A percentile compares a stretch with the other conserved stretches of the same genome.
Conservation (phyloP, 2,329 filamentous ascomycete species). For the Pseudocercospora crystallina region DNA sequence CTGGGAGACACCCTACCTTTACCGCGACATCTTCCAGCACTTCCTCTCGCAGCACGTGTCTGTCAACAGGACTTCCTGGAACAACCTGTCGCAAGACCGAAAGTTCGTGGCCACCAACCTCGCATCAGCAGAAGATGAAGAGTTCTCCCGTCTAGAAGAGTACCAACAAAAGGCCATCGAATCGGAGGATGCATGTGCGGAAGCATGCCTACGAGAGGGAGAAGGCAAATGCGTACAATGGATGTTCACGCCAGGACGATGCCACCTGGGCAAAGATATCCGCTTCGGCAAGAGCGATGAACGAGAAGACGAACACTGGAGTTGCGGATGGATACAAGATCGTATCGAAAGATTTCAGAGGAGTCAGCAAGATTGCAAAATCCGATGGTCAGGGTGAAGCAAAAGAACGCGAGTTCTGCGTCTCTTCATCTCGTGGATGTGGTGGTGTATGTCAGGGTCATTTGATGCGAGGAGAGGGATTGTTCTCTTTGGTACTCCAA, state of each 20-base stretch:
- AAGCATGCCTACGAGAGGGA: slow-evolving; percentile 26
- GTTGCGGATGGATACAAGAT: slow-evolving; percentile 34
- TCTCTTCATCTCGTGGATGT: not conserved
- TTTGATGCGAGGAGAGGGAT: not conserved
- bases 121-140: slow-evolving; percentile 21
- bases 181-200: slow-evolving; percentile 31
- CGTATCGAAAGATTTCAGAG: slow-evolving; percentile 27
- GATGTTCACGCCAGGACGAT: slow-evolving; percentile 36
- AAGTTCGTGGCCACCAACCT: slow-evolving; percentile 27
- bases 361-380: slow-evolving; percentile 23
- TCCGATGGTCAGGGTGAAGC: slow-evolving; percentile 26
- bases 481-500: slow-evolving; percentile 3
- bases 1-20: slow-evolving; percentile 36
- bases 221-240: slow-evolving; percentile 36
- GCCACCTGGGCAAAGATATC: slow-evolving; percentile 34
- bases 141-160: slow-evolving; percentile 23
- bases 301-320: slow-evolving; percentile 30
- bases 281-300: slow-evolving; percentile 36
- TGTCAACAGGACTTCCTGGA: slow-evolving; percentile 34
- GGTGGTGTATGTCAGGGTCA: not conserved
- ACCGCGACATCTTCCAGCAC: slow-evolving; percentile 34
- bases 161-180: slow-evolving; percentile 30
- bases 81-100: slow-evolving; percentile 34
- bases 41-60: slow-evolving; percentile 34
- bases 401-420: not conserved